A percentile compares a stretch with the other conserved stretches of the same genome.
phyloP scores from a whole-genome alignment of 495 filamentous ascomycete species.

The Talaromyces nanjingensis region DNA sequence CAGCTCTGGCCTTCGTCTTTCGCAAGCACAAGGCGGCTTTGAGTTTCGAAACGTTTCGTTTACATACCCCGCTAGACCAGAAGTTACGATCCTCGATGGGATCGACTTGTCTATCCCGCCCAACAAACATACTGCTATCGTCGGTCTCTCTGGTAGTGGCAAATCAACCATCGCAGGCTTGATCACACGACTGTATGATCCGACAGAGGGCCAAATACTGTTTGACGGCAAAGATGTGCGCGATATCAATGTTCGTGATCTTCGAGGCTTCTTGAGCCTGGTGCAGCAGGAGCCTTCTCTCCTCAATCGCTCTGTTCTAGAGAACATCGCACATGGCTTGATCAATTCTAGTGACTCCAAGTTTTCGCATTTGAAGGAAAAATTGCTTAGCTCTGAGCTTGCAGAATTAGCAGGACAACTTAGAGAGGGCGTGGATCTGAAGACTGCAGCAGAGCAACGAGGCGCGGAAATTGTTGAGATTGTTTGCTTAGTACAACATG shows the following conservation, averaged over 20 bases:
- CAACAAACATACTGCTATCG: conserved; percentile 56
- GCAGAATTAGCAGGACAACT: conserved; percentile 25
- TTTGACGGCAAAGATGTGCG: conserved; percentile 48
- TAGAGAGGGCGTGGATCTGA: conserved; percentile 26
- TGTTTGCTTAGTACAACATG: conserved; percentile 28
- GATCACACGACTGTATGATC: conserved; percentile 45
- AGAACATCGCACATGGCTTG: conserved; percentile 63
- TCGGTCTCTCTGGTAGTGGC: conserved; percentile 64
- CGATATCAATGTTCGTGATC: conserved; percentile 47
- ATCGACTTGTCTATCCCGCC: conserved; percentile 47
- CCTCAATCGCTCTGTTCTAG: conserved; percentile 56
- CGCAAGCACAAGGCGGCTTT: conserved; percentile 34
- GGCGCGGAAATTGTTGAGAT: conserved; percentile 30
- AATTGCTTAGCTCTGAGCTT: conserved; percentile 23
- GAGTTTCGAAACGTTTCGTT: conserved; percentile 51
- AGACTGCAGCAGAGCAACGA: conserved; percentile 22
- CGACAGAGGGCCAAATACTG: conserved; percentile 34
- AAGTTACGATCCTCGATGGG: conserved; percentile 45
- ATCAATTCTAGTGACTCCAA: conserved; percentile 46
- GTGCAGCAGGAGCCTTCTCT: conserved; percentile 65
- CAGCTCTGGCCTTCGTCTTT: conserved; percentile 24
- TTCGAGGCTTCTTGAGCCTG: conserved; percentile 51
- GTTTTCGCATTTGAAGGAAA: conserved; percentile 33
- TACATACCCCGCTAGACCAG: conserved; percentile 55
- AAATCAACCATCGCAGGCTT: conserved; percentile 61